Evolutionary conservation across 192 early-diverging fungal genomes (phyloP).

Genomic region (Gamsiella multidivaricata): DNA sequence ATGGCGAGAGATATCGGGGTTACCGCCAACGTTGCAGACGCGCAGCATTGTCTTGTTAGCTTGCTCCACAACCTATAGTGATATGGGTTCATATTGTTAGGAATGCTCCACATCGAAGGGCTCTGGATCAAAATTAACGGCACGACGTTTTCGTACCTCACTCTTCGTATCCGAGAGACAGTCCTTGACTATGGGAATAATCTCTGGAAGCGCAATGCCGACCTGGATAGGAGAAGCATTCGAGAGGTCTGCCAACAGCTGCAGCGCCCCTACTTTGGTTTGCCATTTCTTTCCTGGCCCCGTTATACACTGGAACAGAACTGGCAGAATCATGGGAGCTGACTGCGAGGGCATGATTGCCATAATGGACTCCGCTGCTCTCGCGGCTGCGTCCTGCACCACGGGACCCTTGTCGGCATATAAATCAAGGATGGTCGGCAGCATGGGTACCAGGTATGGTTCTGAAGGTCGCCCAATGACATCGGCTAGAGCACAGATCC

Average conservation of each 20-base stretch:
- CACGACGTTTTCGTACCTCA: conserved; percentile 57
- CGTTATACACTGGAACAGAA: conserved; percentile 68
- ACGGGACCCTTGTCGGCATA: conserved; percentile 66
- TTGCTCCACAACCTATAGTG: conserved; percentile 43
- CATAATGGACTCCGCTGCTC: conserved; percentile 54
- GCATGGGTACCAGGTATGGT: conserved; percentile 67
- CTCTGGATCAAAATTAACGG: not conserved
- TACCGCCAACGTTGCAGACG: conserved; percentile 77
- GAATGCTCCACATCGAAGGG: too few species aligned
- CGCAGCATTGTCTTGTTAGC: conserved; percentile 75
- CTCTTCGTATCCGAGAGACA: conserved; percentile 81
- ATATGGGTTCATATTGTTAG: too few species aligned
- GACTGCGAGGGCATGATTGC: conserved; percentile 57
- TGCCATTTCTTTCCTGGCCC: conserved; percentile 81
- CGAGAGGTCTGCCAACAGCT: conserved; percentile 56
- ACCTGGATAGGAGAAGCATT: conserved; percentile 61
- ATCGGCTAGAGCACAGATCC: conserved; percentile 69
- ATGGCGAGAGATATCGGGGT: conserved; percentile 78
- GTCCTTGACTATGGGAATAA: conserved; percentile 78
- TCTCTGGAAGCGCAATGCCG: conserved; percentile 61
- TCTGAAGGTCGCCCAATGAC: conserved; percentile 71
- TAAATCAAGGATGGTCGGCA: conserved; percentile 68
- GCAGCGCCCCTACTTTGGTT: conserved; percentile 71
- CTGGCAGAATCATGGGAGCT: conserved; percentile 67
- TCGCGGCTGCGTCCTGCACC: conserved; percentile 61